Evolutionary conservation across 768 basidiomycete genomes (phyloP), one percentile per base, ranked within the genome.

Genomic region (Mycena belliarum): DNA sequence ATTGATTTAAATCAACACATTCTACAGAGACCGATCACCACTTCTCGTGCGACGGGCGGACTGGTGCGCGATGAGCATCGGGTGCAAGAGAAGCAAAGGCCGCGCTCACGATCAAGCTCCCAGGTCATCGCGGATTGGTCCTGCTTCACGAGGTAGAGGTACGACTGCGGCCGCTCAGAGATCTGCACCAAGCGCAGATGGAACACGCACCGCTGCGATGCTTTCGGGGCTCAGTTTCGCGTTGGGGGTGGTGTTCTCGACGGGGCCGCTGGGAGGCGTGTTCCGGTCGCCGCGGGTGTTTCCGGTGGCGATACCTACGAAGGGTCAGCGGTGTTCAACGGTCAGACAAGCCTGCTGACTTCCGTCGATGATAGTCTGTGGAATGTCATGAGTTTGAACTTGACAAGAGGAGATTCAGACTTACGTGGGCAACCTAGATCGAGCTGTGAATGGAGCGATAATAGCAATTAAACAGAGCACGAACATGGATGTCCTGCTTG

Each of bases 71-170:
- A 11, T 50, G 21, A 52, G 57, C 14, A 38, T 20, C 3, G 1
- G 21, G 3, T 12, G 9, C 23, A 7, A 1, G 23, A 21, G 12
- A 25, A 9, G 18, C 5, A 33, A 32, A 9, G 26, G n/a, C n/a
- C 42, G 29, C 42, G 40, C 88, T 75, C 65, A 90, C 89, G 74
- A 60, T 91, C 89, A 26, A 92, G 76, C 67, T 91, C 89, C 88
- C 88, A 92, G 9, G 87, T 86, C 86, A 82, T 88, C 6, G 86
- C 81, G 37, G 87, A 87, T 26, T 82, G 78, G 49, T 88, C 87
- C 71, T 91, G 90, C 48, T 83, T 80, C 8, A 75, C 80, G 20
- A 92, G 82, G 66, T 81, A 82, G 32, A 88, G 71, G 64, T 90
- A 89, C 14, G 41, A 55, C 57, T 60, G 28, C 16, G 1, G 85